Evolutionary conservation across 768 basidiomycete species (phyloP).

Genomic region (Leccinum rimulosum): DNA sequence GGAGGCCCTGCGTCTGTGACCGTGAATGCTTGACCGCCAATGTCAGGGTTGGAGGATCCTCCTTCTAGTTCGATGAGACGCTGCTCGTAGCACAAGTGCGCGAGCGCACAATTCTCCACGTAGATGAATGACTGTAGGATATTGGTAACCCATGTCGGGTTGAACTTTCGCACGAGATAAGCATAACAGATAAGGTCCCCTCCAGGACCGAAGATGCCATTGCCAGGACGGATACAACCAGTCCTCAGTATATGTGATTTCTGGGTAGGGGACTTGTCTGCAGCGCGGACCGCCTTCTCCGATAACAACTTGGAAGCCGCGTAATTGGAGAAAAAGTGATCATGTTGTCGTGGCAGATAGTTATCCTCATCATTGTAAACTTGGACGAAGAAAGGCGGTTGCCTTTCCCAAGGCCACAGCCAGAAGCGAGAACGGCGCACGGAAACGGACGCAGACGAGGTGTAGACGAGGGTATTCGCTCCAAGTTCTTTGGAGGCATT

Average conservation of each 20-base stretch:
- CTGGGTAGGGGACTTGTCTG: conserved; percentile 37
- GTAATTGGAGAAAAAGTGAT: conserved; percentile 77
- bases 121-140: conserved; percentile 65
- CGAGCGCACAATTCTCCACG: conserved; percentile 73
- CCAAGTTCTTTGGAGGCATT: conserved; percentile 54
- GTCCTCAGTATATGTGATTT: conserved; percentile 48
- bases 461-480: conserved; percentile 60
- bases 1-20: conserved; percentile 66
- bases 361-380: conserved; percentile 59
- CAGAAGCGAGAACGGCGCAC: conserved; percentile 58
- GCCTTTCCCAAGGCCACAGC: conserved; percentile 74
- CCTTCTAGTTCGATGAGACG: conserved; percentile 56
- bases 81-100: conserved; percentile 72
- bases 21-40: conserved; percentile 70
- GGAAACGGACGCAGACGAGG: conserved; percentile 68
- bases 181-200: conserved; percentile 68
- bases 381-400: conserved; percentile 58
- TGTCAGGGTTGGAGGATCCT: conserved; percentile 50
- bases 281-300: conserved; percentile 46
- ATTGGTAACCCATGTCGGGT: conserved; percentile 60
- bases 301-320: conserved; percentile 62
- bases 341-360: conserved; percentile 49
- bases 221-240: conserved; percentile 76
- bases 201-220: conserved; percentile 72
- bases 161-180: conserved; percentile 56